A percentile compares a stretch with the other conserved stretches of the same genome.
Conservation (phyloP, 352 stramenopile species). For the Phytopythium aichiense region DNA sequence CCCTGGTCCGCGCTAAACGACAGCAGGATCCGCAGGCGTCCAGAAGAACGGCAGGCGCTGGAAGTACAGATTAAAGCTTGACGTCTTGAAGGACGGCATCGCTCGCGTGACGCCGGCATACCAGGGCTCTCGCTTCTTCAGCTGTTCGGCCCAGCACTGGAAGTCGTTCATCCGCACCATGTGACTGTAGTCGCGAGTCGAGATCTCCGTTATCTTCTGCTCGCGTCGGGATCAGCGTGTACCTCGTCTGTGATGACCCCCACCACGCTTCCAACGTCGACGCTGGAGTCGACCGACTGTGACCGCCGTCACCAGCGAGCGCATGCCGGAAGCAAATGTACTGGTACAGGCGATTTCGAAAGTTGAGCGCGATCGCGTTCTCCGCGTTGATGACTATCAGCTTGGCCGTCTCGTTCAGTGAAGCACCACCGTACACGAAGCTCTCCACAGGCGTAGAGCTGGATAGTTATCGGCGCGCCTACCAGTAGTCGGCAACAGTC, state of each 20-base stretch:
- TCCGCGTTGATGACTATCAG: too few species aligned
- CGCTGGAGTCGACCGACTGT: not conserved
- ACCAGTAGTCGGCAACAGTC: too few species aligned
- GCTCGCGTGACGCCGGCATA: not conserved
- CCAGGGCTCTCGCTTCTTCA: not conserved
- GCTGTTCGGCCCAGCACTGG: not conserved
- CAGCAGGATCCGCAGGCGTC: conserved; percentile 1
- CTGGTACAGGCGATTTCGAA: too few species aligned
- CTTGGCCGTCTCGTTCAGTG: too few species aligned
- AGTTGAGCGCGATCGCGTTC: too few species aligned
- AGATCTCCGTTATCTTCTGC: not conserved
- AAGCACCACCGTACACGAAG: too few species aligned
- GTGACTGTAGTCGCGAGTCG: not conserved
- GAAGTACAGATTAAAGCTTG: not conserved
- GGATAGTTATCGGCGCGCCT: too few species aligned
- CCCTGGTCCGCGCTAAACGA: not conserved
- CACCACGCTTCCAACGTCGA: too few species aligned
- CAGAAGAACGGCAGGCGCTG: not conserved
- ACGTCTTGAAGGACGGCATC: not conserved
- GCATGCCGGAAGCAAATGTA: too few species aligned
- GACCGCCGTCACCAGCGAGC: conserved; percentile 9
- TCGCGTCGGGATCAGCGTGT: not conserved
- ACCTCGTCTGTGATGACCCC: not conserved
- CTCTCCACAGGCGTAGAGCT: too few species aligned
- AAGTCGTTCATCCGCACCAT: not conserved